These are phyloP conservation scores for Phytophthora citricola DNA, from an alignment of 352 stramenopile species.

Conservation along the genomic window DNA sequence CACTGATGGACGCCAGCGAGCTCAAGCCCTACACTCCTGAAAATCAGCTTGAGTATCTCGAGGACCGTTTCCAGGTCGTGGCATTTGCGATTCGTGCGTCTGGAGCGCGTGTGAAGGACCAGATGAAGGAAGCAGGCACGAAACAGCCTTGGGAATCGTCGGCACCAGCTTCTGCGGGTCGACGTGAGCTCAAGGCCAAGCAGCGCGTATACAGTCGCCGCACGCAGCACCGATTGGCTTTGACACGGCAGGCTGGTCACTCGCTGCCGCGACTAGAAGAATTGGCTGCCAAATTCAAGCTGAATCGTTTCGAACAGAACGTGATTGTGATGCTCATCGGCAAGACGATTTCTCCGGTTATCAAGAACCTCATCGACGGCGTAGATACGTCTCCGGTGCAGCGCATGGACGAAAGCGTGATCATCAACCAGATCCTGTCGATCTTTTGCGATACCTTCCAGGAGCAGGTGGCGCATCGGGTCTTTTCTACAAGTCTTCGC, in stretches of 20 bases:
- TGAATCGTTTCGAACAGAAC: conserved; percentile 90
- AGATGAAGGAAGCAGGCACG: conserved; percentile 90
- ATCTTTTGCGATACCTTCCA: conserved; percentile 92
- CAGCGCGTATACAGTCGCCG: conserved; percentile 80
- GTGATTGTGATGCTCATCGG: conserved; percentile 92
- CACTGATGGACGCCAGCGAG: conserved; percentile 56
- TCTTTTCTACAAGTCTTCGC: conserved; percentile 92
- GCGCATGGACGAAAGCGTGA: conserved; percentile 91
- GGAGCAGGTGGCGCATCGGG: conserved; percentile 85
- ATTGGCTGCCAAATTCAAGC: conserved; percentile 78
- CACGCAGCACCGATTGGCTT: conserved; percentile 62
- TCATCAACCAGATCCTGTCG: conserved; percentile 89
- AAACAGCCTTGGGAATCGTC: conserved; percentile 85
- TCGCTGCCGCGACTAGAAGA: conserved; percentile 79
- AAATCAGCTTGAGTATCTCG: conserved; percentile 90
- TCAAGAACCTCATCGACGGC: conserved; percentile 89
- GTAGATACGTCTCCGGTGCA: conserved; percentile 86
- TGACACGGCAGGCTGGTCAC: conserved; percentile 68
- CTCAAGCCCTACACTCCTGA: conserved; percentile 83
- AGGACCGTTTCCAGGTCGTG: conserved; percentile 90
- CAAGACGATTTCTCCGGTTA: conserved; percentile 90
- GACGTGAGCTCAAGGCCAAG: conserved; percentile 88
- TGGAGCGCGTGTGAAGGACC: conserved; percentile 84
- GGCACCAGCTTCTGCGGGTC: conserved; percentile 61
- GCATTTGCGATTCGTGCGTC: conserved; percentile 87